A percentile compares a stretch with the other conserved stretches of the same genome.
These are phyloP conservation scores for Solanum raphanifolium DNA, from an alignment of 257 asterid genomes.

Conservation along the genomic window DNA sequence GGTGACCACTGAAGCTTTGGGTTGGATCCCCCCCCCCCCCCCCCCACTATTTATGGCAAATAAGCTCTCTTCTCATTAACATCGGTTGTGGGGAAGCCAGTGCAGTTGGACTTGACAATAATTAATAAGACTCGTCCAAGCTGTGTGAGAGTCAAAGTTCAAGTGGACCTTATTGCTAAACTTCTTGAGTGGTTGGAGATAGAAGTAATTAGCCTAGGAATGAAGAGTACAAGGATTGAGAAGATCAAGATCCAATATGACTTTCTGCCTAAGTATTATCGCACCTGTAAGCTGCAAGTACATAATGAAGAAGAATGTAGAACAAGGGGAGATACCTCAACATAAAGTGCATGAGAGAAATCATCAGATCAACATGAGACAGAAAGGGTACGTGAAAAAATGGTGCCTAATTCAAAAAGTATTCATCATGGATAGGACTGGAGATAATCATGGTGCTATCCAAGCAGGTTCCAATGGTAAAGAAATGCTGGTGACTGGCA, in stretches of 20 bases:
- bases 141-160: neutral
- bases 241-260: no score
- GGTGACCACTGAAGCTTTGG: no score
- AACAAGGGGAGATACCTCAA: neutral
- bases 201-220: no score
- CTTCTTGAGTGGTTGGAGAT: neutral
- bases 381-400: no score
- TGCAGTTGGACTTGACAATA: neutral
- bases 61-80: neutral
- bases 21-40: neutral
- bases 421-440: neutral
- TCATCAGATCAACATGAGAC: neutral
- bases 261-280: no score
- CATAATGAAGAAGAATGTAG: neutral
- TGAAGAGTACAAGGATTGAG: no score
- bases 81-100: neutral
- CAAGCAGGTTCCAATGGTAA: neutral
- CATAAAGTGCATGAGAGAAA: neutral
- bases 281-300: no score
- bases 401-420: neutral
- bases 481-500: neutral
- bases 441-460: neutral
- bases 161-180: neutral
- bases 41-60: neutral
- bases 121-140: neutral